Evolutionary conservation across 1,284 basidiomycete genomes (phyloP).

Genomic region (Amylostereum areolatum): DNA sequence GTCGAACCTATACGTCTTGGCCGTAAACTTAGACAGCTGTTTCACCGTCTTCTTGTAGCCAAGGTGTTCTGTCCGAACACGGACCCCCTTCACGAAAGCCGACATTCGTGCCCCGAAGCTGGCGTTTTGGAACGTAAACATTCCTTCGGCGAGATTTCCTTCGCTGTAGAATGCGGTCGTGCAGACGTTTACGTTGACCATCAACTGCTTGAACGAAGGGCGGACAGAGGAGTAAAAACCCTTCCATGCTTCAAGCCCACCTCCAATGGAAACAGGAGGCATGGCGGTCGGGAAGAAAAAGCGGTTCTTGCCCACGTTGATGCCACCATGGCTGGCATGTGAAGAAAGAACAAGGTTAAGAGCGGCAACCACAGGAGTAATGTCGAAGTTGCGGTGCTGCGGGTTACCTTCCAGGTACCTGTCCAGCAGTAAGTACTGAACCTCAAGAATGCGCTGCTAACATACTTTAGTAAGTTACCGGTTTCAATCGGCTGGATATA

Average conservation of each 20-base stretch:
- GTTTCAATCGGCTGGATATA: constrained; percentile 56
- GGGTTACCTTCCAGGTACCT: constrained; percentile 59
- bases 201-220: constrained; percentile 62
- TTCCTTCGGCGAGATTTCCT: constrained; percentile 53
- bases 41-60: constrained; percentile 59
- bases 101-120: constrained; percentile 45
- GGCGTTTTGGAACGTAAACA: constrained; percentile 44
- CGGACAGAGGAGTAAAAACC: constrained; percentile 76
- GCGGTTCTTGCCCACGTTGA: constrained; percentile 69
- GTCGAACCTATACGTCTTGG: constrained; percentile 49
- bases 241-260: constrained; percentile 60
- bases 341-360: constrained; percentile 67
- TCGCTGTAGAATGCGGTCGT: constrained; percentile 71
- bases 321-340: constrained; percentile 56
- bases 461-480: constrained; percentile 48
- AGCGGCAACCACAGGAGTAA: constrained; percentile 63
- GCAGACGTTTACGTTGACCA: constrained; percentile 77
- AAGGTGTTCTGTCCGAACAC: constrained; percentile 52
- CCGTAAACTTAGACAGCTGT: constrained; percentile 36
- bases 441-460: too few species aligned
- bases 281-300: constrained; percentile 63
- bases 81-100: constrained; percentile 53
- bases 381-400: constrained; percentile 57
- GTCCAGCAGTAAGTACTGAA: constrained; percentile 1
- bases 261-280: constrained; percentile 43